Base-by-base conservation (phyloP, 2,329 filamentous ascomycete genomes). In the Diaporthe aspalathi region DNA sequence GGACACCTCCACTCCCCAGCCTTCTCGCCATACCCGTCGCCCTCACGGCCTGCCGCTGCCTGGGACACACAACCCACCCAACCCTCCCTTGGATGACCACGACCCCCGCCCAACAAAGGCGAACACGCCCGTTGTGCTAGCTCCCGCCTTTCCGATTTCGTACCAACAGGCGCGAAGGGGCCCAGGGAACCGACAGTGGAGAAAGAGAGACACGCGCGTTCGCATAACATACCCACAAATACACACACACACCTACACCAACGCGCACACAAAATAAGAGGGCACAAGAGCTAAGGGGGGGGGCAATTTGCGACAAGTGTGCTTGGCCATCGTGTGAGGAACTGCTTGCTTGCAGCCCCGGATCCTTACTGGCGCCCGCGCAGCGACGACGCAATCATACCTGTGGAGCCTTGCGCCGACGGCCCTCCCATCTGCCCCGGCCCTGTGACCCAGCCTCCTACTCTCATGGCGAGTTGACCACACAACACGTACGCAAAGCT, bases 381-480 rank as follows among this genome's bases (percentile, higher is more conserved):
- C 43, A 24, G 14, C 29, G 27, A 49, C 65, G 29, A 38, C 43
- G 24, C n/a, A 27, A 35, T n/a, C n/a, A 27, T n/a, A 35, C n/a
- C 43, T 29, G 27, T 47, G 53, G 54, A 68, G 66, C 53, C 67
- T 56, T 65, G 68, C 62, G 71, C 63, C 54, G 29, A 62, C 60
- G 62, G 63, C 53, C 68, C 57, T 63, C 60, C 43, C 60, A 65
- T 24, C 71, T 50, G 38, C 22, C 68, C 22, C 32, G 60, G n/a
- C 47, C 45, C n/a, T 38, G 67, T 66, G 68, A 63, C 43, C 60
- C 60, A 63, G 60, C 60, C 60, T 63, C 60, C 60, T 49, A 3
- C 43, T 65, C 73, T 76, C 74, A 80, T 81, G 79, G 79, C 78
- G 77, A 76, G 74, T 75, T 80, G 74, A 78, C 72, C 74, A 70